These are phyloP conservation scores for Nakataea oryzae DNA, from an alignment of 2,329 filamentous ascomycete species.

Conservation along the genomic window DNA sequence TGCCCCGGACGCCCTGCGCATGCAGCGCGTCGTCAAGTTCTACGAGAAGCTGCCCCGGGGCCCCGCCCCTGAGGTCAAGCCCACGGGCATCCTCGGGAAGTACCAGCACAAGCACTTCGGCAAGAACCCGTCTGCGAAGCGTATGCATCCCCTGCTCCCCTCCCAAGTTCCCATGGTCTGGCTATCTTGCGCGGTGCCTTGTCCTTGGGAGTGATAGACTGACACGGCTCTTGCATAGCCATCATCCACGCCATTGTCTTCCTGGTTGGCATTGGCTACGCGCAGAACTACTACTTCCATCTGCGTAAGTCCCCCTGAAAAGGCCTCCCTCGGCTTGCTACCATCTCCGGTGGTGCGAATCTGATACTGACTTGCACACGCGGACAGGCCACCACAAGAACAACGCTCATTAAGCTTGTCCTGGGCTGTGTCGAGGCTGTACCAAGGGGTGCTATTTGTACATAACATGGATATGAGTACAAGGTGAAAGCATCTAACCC, in stretches of 20 bases:
- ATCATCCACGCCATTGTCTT: slow-evolving; percentile 76
- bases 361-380: not conserved
- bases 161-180: not conserved
- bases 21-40: slow-evolving; percentile 97
- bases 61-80: slow-evolving; percentile 70
- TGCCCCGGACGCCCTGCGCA: slow-evolving; percentile 90
- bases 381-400: slow-evolving; percentile 96
- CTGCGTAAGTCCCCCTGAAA: slow-evolving; percentile 60
- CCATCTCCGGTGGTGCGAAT: not conserved
- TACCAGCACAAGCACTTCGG: slow-evolving; percentile 89
- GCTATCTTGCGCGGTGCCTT: slow-evolving; percentile 5
- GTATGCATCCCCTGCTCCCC: slow-evolving; percentile 47
- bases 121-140: slow-evolving; percentile 79
- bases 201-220: slow-evolving; percentile 9
- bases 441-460: slow-evolving; percentile 23
- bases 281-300: slow-evolving; percentile 99
- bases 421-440: not conserved
- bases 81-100: slow-evolving; percentile 72
- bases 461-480: slow-evolving; percentile 27
- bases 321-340: too few relatives aligned
- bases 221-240: slow-evolving; percentile 41
- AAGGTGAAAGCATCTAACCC: slow-evolving; percentile 17
- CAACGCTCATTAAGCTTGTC: slow-evolving; percentile 74
- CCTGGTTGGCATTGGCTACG: slow-evolving; percentile 77
- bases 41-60: slow-evolving; percentile 98